Evolutionary conservation across 208 protist genomes (phyloP).

Genomic region (Leishmania turanica): DNA sequence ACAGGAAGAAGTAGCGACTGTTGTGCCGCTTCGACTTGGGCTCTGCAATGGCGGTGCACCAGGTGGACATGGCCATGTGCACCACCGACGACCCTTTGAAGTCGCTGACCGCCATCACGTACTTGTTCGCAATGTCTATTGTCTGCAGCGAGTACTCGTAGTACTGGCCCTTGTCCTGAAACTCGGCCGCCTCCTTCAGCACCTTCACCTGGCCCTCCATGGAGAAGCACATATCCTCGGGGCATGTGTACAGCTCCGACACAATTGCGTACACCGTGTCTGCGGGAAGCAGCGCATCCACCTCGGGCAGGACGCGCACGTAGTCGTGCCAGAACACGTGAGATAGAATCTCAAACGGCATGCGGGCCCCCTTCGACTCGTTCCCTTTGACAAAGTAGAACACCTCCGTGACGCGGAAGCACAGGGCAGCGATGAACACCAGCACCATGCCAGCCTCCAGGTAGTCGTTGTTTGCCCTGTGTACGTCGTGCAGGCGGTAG

Average conservation of each 20-base stretch:
- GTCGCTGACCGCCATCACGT: conserved; percentile 55
- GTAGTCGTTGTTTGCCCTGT: conserved; percentile 74
- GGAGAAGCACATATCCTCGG: conserved; percentile 80
- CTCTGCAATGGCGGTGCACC: conserved; percentile 67
- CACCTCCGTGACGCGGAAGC: conserved; percentile 88
- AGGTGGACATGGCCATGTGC: conserved; percentile 72
- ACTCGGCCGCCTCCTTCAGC: conserved; percentile 81
- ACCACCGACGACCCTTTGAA: conserved; percentile 61
- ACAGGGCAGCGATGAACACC: conserved; percentile 82
- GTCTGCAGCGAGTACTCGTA: conserved; percentile 76
- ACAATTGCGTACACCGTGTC: conserved; percentile 84
- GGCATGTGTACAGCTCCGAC: conserved; percentile 75
- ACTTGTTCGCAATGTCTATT: conserved; percentile 71
- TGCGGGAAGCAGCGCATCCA: conserved; percentile 58
- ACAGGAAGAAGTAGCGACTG: conserved; percentile 80
- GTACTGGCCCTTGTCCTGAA: conserved; percentile 82
- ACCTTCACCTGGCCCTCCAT: conserved; percentile 82
- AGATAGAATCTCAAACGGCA: conserved; percentile 70
- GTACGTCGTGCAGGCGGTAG: conserved; percentile 78
- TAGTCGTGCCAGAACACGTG: conserved; percentile 93
- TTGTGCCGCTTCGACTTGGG: conserved; percentile 48
- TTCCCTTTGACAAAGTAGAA: conserved; percentile 82
- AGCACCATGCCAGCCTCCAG: conserved; percentile 86
- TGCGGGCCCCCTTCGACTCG: conserved; percentile 66
- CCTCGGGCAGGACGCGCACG: conserved; percentile 83